These are phyloP conservation scores for Globisporangium barbulae DNA, from an alignment of 352 stramenopile species.

Conservation along the genomic window DNA sequence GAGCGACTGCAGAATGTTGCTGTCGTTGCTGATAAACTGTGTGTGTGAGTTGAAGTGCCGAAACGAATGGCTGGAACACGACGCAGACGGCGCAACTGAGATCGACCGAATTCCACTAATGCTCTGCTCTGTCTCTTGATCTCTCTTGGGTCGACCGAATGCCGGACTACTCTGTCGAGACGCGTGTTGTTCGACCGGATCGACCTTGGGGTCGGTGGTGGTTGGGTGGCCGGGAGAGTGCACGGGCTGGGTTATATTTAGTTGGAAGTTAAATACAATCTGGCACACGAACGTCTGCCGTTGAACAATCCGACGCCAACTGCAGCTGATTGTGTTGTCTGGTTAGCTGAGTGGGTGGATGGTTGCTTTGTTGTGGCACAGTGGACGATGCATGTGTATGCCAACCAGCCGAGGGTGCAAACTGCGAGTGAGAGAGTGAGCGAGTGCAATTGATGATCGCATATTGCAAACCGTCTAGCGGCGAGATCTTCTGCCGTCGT, in stretches of 20 bases:
- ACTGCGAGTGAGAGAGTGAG: not conserved
- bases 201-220: slow-evolving; percentile 1
- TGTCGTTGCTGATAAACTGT: slow-evolving; percentile 7
- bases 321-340: slow-evolving; percentile 5
- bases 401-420: not conserved
- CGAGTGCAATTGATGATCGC: not conserved
- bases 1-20: not conserved
- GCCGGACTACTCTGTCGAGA: not conserved
- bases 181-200: not conserved
- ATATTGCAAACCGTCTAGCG: slow-evolving; percentile 21
- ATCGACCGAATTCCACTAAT: not conserved
- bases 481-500: slow-evolving; percentile 36
- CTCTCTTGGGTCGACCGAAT: not conserved
- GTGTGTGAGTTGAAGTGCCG: slow-evolving; percentile 6
- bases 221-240: slow-evolving; percentile 11
- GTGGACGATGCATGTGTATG: not conserved
- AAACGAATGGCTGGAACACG: slow-evolving; percentile 1
- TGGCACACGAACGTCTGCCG: slow-evolving; percentile 25
- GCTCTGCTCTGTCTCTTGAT: not conserved
- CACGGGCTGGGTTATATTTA: slow-evolving; percentile 65
- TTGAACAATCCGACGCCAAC: slow-evolving; percentile 3
- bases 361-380: not conserved
- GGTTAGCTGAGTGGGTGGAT: not conserved
- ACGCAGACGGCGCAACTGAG: slow-evolving; percentile 1
- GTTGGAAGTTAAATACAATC: slow-evolving; percentile 54